A percentile compares a stretch with the other conserved stretches of the same genome.
Evolutionary conservation across 1,284 basidiomycete species (phyloP).

Genomic region (Cryptococcus jaspeensis): DNA sequence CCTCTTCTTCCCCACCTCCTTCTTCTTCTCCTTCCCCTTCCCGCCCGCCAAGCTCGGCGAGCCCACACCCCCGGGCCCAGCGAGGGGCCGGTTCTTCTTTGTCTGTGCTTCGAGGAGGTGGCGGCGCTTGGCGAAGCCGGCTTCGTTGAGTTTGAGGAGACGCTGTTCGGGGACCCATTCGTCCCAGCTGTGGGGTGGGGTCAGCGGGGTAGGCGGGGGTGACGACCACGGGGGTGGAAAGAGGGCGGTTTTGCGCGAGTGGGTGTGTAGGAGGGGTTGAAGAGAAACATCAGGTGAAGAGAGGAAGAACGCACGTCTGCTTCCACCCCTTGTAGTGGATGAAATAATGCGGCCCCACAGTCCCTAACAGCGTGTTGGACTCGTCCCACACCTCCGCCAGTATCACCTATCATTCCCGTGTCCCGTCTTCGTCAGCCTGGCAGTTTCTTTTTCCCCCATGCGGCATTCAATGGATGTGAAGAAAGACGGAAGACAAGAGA

Average conservation of each 20-base stretch:
- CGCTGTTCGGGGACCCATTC: slow-evolving; percentile 90
- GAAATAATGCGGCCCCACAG: slow-evolving; percentile 78
- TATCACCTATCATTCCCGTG: slow-evolving; percentile 58
- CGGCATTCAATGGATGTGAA: slow-evolving; percentile 8
- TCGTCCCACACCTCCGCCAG: slow-evolving; percentile 76
- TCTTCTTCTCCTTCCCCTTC: slow-evolving; percentile 49
- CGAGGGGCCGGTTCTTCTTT: slow-evolving; percentile 38
- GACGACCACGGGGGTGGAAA: background rate
- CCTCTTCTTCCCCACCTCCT: slow-evolving; percentile 54
- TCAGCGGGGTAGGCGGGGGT: background rate
- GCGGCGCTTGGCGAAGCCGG: slow-evolving; percentile 73
- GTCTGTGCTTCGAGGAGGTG: slow-evolving; percentile 52
- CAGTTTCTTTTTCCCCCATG: slow-evolving; percentile 1
- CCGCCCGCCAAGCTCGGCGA: slow-evolving; percentile 14
- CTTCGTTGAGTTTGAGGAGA: slow-evolving; percentile 82
- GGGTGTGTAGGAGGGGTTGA: background rate
- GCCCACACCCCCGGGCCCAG: slow-evolving; percentile 6
- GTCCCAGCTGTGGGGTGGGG: slow-evolving; percentile 71
- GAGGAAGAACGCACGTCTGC: slow-evolving; percentile 78
- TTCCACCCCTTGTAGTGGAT: slow-evolving; percentile 99
- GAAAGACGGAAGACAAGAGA: too few relatives aligned
- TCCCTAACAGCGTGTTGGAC: slow-evolving; percentile 64
- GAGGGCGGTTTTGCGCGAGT: too few relatives aligned
- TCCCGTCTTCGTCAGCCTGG: slow-evolving; percentile 4
- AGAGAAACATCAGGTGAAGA: too few relatives aligned